phyloP scores from a whole-genome alignment of 2,329 filamentous ascomycete species.

The Mollisiaceae sp. region DNA sequence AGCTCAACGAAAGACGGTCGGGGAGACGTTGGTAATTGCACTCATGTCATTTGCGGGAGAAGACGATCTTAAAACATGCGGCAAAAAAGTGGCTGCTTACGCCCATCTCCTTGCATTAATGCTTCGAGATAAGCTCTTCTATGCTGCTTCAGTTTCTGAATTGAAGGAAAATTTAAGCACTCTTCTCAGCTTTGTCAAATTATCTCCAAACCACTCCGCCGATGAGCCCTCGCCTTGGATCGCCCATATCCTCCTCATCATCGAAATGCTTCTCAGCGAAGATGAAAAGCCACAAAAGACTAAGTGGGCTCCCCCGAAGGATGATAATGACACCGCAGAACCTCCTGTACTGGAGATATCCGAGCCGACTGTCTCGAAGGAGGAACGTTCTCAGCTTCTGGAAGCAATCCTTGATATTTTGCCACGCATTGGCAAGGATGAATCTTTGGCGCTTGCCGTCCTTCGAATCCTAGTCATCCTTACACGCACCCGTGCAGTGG shows the following conservation, averaged over 20 bases:
- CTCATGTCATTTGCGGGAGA: conserved; percentile 71
- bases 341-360: conserved; percentile 63
- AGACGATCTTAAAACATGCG: conserved; percentile 55
- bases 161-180: conserved; percentile 78
- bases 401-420: conserved; percentile 81
- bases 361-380: conserved; percentile 64
- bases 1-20: conserved; percentile 71
- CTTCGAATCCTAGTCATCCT: conserved; percentile 85
- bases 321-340: conserved; percentile 54
- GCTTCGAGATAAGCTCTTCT: conserved; percentile 82
- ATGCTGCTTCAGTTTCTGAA: conserved; percentile 73
- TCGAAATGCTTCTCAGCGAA: conserved; percentile 88
- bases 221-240: conserved; percentile 93
- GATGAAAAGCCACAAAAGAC: conserved; percentile 81
- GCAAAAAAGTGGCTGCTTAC: conserved; percentile 82
- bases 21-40: conserved; percentile 81
- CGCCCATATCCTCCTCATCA: conserved; percentile 83
- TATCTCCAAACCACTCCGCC: conserved; percentile 66
- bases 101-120: conserved; percentile 90
- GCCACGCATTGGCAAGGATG: conserved; percentile 86
- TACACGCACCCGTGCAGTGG: conserved; percentile 78
- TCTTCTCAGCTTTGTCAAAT: conserved; percentile 79
- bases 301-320: conserved; percentile 66
- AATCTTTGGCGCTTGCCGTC: conserved; percentile 81
- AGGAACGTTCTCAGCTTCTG: conserved; percentile 74